These are phyloP conservation scores for Lecanicillium sp. DNA, from an alignment of 2,329 filamentous ascomycete genomes.

Conservation along the genomic window DNA sequence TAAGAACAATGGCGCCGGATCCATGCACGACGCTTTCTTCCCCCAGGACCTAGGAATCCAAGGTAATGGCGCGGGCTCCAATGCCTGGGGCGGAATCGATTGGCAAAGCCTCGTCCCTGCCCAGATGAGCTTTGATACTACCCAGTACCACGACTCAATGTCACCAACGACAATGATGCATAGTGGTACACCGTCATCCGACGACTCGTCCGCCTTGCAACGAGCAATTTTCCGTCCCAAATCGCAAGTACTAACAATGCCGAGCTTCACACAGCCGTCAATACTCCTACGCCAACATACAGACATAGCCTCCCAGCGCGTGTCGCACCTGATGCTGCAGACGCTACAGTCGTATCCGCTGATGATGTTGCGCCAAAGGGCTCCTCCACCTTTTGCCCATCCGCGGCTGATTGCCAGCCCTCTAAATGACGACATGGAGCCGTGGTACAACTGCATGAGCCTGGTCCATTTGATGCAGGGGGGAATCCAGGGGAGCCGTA, in stretches of 20 bases:
- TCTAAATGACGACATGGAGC: slow-evolving; percentile 1
- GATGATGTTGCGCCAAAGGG: slow-evolving; percentile 6
- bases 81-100: background rate
- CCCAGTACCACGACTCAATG: background rate
- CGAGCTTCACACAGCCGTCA: background rate
- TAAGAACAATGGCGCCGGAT: too few species aligned
- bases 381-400: slow-evolving; percentile 6
- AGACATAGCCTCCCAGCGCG: background rate
- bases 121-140: background rate
- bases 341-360: slow-evolving; percentile 7
- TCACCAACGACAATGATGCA: background rate
- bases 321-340: slow-evolving; percentile 5
- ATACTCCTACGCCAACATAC: background rate
- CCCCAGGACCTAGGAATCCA: too few species aligned
- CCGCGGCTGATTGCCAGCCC: background rate
- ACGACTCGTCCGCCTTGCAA: background rate
- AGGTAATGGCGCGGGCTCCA: background rate
- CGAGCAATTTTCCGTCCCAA: background rate
- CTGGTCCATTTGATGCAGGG: slow-evolving; percentile 6
- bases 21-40: too few species aligned
- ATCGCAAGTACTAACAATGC: background rate
- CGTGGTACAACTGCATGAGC: slow-evolving; percentile 8
- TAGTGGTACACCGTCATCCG: background rate
- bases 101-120: background rate
- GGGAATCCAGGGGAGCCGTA: slow-evolving; percentile 1